These are phyloP conservation scores for Pythium catenulatum DNA, from an alignment of 352 stramenopile species.

Conservation along the genomic window DNA sequence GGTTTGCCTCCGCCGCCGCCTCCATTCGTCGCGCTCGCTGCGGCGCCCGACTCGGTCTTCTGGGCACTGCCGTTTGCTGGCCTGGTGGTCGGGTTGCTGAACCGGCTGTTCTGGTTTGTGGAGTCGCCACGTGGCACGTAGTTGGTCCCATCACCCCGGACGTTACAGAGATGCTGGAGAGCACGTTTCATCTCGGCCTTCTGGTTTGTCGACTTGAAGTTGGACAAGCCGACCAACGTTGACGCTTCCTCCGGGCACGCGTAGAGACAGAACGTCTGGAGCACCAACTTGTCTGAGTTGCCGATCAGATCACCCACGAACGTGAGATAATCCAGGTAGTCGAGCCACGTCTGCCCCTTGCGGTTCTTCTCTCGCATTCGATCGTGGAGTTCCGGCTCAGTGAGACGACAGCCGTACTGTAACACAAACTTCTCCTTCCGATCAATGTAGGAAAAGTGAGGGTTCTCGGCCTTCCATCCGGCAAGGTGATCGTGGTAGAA, in stretches of 20 bases:
- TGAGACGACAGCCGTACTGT: not conserved
- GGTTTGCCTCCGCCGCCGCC: too few species aligned
- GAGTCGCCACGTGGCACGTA: not conserved
- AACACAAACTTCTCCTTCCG: not conserved
- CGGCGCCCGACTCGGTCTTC: too few species aligned
- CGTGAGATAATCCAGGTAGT: not conserved
- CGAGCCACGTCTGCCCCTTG: not conserved
- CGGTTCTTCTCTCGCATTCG: not conserved
- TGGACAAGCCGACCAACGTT: not conserved
- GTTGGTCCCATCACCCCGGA: not conserved
- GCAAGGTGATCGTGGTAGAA: not conserved
- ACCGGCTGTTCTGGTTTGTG: not conserved
- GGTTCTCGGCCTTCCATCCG: not conserved
- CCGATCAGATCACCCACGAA: not conserved
- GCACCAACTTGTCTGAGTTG: not conserved
- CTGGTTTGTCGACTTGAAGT: not conserved
- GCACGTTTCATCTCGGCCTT: not conserved
- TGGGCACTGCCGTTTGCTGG: too few species aligned
- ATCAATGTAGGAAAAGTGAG: not conserved
- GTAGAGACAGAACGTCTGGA: too few species aligned
- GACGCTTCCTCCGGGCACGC: not conserved
- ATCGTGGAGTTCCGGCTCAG: not conserved
- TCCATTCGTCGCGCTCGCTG: too few species aligned
- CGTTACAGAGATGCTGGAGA: not conserved
- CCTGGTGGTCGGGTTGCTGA: not conserved